Base-by-base conservation (phyloP, 2,329 filamentous ascomycete species). In the Blumeria hordei region DNA sequence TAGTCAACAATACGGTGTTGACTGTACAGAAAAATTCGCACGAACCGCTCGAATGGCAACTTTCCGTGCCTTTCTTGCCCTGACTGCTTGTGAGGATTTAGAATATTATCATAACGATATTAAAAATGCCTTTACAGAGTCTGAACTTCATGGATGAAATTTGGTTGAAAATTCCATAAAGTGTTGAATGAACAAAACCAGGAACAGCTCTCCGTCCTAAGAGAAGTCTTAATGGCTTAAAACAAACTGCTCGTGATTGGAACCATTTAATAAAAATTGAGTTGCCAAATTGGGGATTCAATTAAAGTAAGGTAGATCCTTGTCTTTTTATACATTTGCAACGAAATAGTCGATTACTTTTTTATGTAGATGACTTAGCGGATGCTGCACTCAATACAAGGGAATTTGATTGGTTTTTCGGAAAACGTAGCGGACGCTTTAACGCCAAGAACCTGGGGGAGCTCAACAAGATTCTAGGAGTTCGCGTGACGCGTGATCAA, bases 81-180 rank as follows among this genome's bases (percentile, higher is more conserved):
- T 52, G 35, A n/a, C 18, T 12, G 33, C 32, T 16, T 52, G 45
- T 34, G 45, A 49, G 21, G 16, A 52, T 16, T 52, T 52, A 21
- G 33, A 52, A 37, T 52, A 10, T 12, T 37, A 52, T 16, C 10
- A 52, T 37, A 21, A 52, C 21, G 49, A 52, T 36, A 37, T 52
- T 32, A 50, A 50, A 50, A 50, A 50, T 33, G 45, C 45, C 14
- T 50, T 50, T 18, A 50, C 45, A n/a, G 45, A 50, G 11, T 50
- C 18, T 32, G 21, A 18, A 50, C 6, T 35, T 50, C 3, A 50
- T 33, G 45, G 45, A 50, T 7, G 49, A 36, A 36, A 51, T 36
- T 36, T 51, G 5, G 28, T 4, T 51, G 49, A 35, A 34, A 36
- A 34, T 16, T 34, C 32, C 49, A 16, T 36, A 51, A 51, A 28